Evolutionary conservation across 164 flowering plant genomes (phyloP).

Genomic region (Platanus orientalis): DNA sequence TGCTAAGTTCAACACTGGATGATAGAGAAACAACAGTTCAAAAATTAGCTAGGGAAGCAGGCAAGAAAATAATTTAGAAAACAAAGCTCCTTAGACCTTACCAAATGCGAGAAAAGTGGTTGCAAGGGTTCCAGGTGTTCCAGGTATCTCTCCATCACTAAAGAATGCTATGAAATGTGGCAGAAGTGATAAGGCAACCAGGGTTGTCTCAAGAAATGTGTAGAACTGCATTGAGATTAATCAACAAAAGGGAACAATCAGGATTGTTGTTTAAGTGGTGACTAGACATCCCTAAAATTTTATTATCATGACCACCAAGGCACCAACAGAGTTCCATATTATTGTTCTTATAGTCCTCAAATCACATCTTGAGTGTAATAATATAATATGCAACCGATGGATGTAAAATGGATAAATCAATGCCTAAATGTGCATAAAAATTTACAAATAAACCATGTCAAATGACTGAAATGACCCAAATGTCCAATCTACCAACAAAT

Average conservation of each 20-base stretch:
- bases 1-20: conserved; percentile 84
- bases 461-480: no score
- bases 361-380: no score
- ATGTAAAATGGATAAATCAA: no score
- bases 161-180: conserved; percentile 95
- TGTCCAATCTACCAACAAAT: no score
- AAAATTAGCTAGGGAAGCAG: not conserved
- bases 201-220: conserved; percentile 90
- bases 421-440: no score
- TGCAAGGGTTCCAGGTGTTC: conserved; percentile 89
- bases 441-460: no score
- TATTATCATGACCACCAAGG: no score
- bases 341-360: no score
- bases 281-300: no score
- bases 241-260: not conserved
- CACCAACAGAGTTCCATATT: no score
- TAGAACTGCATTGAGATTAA: conserved; percentile 69
- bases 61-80: not conserved
- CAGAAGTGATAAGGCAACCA: conserved; percentile 74
- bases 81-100: conserved; percentile 23
- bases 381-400: no score
- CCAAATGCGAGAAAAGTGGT: conserved; percentile 96
- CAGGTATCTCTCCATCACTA: conserved; percentile 87
- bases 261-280: not conserved
- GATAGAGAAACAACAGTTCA: conserved; percentile 1